Base-by-base conservation (phyloP, 169 alveolate species). In the Hammondia hammondi region DNA sequence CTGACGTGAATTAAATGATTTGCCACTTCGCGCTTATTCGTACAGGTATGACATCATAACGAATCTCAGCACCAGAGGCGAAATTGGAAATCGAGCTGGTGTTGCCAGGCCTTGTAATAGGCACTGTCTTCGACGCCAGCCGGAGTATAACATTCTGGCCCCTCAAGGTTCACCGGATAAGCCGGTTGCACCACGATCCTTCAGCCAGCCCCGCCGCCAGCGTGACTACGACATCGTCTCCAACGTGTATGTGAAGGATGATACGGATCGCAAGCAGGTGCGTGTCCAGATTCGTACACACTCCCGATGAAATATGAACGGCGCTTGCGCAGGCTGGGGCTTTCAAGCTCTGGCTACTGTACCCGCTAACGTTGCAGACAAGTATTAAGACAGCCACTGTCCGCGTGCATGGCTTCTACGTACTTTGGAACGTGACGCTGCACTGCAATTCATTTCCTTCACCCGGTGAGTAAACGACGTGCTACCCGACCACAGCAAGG, bases 21-120 rank as follows among this genome's bases (percentile, higher is more conserved):
- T 32, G 46, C 27, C 39, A 77, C 87, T 77, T 21, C 46, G 5
- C 2, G 14, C 24, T 24, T 17, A 77, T n/a, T 32, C 43, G 46
- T 77, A 4, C 87, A 77, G 87, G 87, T 77, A 77, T 32, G 87
- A 77, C 87, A 77, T 77, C 48, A 77, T 77, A 12, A 77, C 87
- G 32, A 4, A 77, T 32, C 24, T 77, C 87, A 32, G 56, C 46
- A 21, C 48, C 12, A 21, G 17, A 43, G 9, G 45, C 45, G 87
- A 67, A 27, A 67, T 14, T 67, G 32, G 77, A 17, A 27, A 27
- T 67, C 77, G 24, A n/a, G 84, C 84, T n/a, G 17, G 39, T 35
- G 39, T 72, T 35, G 84, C 45, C 29, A 21, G 45, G 84, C 84
- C 84, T 72, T n/a, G 39, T 35, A 72, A 4, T 29, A 72, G 84